Evolutionary conservation across 352 stramenopile species (phyloP), one percentile per base, ranked within the genome.

Genomic region (Proteromonas lacertae): DNA sequence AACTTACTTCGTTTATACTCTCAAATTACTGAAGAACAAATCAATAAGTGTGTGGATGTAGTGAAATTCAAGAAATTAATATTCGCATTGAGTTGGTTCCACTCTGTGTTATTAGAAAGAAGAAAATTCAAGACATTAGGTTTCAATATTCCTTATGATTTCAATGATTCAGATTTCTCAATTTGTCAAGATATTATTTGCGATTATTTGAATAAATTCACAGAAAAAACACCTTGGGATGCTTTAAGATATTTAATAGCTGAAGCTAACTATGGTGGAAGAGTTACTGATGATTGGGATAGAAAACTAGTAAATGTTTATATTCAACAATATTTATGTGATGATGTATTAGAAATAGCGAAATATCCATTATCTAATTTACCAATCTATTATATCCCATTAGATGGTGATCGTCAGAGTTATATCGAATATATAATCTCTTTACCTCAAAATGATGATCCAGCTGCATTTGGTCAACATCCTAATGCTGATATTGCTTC

Each of bases 141-240:
- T 5, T 92, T 79, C 70, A 92, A 92, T 48, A 87, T 91, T 17
- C 78, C 76, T 16, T 93, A 92, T 56, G 78, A 90, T 36, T 92
- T 92, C 38, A 92, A 93, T 46, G 75, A 92, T 43, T 76, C 67
- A 2, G 78, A 92, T 53, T 92, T 90, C 55, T 60, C 66, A 12
- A 92, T 92, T 44, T 90, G 69, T 38, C 71, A 90, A 36, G 74
- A 92, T 42, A 67, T 92, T 19, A 50, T 92, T 21, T 70, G 72
- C 8, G 82, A 89, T 25, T 92, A 91, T 48, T 51, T 92, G 14
- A 45, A 55, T 16, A 41, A 55, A 17, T 56, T 50, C 16, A 39
- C 32, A 10, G 21, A 38, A 2, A 26, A 16, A 18, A n/a, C 45
- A n/a, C 52, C 47, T 12, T 59, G 60, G 25, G 55, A 64, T 26